These are phyloP conservation scores for Pichia cephalocereana DNA, from an alignment of 805 yeast genomes.

Conservation along the genomic window DNA sequence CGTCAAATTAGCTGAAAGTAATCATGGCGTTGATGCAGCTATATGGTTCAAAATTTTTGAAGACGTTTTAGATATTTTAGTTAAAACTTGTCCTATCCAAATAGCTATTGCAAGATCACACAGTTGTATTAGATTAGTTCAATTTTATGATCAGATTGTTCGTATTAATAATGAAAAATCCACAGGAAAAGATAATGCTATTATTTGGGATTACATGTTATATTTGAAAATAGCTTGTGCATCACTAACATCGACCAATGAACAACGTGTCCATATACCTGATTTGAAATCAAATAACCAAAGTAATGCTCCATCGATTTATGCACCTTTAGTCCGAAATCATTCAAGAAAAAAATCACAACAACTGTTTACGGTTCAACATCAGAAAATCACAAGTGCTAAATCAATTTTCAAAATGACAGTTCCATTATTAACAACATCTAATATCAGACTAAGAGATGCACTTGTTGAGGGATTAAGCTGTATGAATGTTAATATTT, in stretches of 20 bases:
- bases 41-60: slow-evolving; percentile 93
- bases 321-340: slow-evolving; percentile 39
- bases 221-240: slow-evolving; percentile 87
- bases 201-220: slow-evolving; percentile 41
- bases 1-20: slow-evolving; percentile 77
- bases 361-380: slow-evolving; percentile 75
- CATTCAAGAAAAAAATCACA: slow-evolving; percentile 72
- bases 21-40: slow-evolving; percentile 91
- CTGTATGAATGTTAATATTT: slow-evolving; percentile 83
- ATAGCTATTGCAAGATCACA: slow-evolving; percentile 88
- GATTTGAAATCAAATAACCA: slow-evolving; percentile 10
- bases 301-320: slow-evolving; percentile 14
- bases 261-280: slow-evolving; percentile 62
- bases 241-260: slow-evolving; percentile 81
- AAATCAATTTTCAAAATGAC: slow-evolving; percentile 83
- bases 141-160: slow-evolving; percentile 62
- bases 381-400: slow-evolving; percentile 88
- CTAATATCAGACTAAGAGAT: slow-evolving; percentile 63
- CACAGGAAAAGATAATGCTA: slow-evolving; percentile 17
- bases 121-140: slow-evolving; percentile 82
- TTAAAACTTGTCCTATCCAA: slow-evolving; percentile 80
- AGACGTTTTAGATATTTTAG: slow-evolving; percentile 56
- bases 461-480: slow-evolving; percentile 86
- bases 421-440: slow-evolving; percentile 66
- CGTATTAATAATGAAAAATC: slow-evolving; percentile 39